Evolutionary conservation across 2,329 filamentous ascomycete genomes (phyloP).

Genomic region (Neospermospora avenae): DNA sequence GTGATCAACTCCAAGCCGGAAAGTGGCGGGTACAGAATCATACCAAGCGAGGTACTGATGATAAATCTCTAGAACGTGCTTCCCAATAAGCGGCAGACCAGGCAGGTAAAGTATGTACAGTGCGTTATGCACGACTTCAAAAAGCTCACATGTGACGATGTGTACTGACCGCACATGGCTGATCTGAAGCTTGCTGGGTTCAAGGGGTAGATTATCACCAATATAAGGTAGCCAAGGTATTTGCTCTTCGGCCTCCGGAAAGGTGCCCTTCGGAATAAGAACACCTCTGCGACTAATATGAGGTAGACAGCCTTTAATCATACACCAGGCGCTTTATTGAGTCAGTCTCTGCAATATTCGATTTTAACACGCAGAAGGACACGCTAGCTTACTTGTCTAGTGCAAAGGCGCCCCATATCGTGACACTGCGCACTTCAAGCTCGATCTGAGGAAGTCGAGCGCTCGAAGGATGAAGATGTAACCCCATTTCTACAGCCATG

Average conservation of each 20-base stretch:
- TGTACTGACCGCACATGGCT: no score
- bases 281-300: no score
- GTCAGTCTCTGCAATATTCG: no score
- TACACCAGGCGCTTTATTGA: no score
- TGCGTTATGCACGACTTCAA: slow-evolving; percentile 66
- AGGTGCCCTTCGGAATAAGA: no score
- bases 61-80: slow-evolving; percentile 61
- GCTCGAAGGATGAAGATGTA: slow-evolving; percentile 22
- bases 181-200: no score
- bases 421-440: slow-evolving; percentile 45
- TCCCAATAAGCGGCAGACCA: slow-evolving; percentile 57
- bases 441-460: slow-evolving; percentile 47
- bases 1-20: slow-evolving; percentile 65
- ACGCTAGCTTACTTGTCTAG: slow-evolving; percentile 36
- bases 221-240: no score
- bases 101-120: slow-evolving; percentile 58
- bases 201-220: no score
- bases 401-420: slow-evolving; percentile 46
- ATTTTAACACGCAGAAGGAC: no score
- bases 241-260: no score
- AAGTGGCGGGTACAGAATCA: slow-evolving; percentile 59
- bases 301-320: no score
- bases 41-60: slow-evolving; percentile 71
- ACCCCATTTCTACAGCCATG: slow-evolving; percentile 54
- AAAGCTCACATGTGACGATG: slow-evolving; percentile 32